Conservation (phyloP, 2,329 filamentous ascomycete genomes). For the Tolypocladium paradoxum region DNA sequence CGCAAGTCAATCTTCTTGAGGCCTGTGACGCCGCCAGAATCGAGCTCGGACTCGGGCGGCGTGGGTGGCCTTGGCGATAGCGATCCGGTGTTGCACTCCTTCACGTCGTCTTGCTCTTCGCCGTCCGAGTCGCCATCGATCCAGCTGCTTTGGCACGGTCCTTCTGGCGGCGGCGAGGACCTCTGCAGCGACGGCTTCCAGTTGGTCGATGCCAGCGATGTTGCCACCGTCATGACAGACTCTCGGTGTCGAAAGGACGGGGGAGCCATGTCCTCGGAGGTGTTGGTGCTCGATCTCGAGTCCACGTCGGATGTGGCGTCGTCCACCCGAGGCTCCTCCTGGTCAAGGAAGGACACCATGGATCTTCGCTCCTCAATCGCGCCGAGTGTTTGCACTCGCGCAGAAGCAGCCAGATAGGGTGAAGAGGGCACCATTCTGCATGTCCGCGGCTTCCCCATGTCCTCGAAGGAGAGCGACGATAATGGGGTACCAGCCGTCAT, state of each 20-base stretch:
- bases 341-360: conserved; percentile 22
- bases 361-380: conserved; percentile 26
- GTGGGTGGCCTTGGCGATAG: conserved; percentile 21
- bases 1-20: neutral
- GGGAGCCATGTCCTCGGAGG: conserved; percentile 19
- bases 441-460: conserved; percentile 8
- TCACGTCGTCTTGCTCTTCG: conserved; percentile 12
- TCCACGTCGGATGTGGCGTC: conserved; percentile 22
- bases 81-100: conserved; percentile 4
- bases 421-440: conserved; percentile 9
- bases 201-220: conserved; percentile 22
- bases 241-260: conserved; percentile 22
- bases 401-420: conserved; percentile 18
- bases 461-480: conserved; percentile 21
- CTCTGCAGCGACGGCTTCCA: conserved; percentile 16
- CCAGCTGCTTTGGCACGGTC: conserved; percentile 22
- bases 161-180: conserved; percentile 7
- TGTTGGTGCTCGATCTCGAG: conserved; percentile 18
- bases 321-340: conserved; percentile 9
- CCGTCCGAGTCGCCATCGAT: conserved; percentile 25
- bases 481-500: conserved; percentile 41
- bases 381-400: conserved; percentile 19
- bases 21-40: neutral
- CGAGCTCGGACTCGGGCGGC: conserved; percentile 10
- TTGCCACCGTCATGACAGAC: conserved; percentile 24